Conservation (phyloP, 768 basidiomycete genomes). For the Xerocomus spinulosus region DNA sequence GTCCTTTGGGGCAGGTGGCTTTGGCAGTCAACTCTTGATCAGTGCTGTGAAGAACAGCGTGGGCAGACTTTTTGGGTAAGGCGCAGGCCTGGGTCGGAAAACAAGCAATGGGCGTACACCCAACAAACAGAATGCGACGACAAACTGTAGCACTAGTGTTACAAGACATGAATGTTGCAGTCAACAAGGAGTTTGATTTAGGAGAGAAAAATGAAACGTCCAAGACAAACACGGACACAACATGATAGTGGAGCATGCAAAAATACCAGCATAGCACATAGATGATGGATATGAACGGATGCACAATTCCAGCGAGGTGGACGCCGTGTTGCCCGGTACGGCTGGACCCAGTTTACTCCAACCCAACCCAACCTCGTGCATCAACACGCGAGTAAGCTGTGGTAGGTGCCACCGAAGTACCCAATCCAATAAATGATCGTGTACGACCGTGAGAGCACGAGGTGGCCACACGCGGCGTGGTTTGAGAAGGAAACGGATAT, state of each 20-base stretch:
- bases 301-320: conserved; percentile 7
- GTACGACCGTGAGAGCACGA: conserved; percentile 63
- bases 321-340: conserved; percentile 6
- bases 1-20: conserved; percentile 69
- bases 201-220: conserved; percentile 15
- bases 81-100: neutral
- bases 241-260: conserved; percentile 21
- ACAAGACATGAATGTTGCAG: conserved; percentile 29
- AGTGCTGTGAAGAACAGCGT: conserved; percentile 81
- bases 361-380: conserved; percentile 72
- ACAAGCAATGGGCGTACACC: conserved; percentile 11
- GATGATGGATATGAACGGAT: conserved; percentile 14
- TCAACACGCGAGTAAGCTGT: conserved; percentile 82
- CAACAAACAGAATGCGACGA: conserved; percentile 6
- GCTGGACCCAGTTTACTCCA: conserved; percentile 33
- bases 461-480: conserved; percentile 67
- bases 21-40: conserved; percentile 81
- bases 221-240: conserved; percentile 26
- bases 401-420: conserved; percentile 66
- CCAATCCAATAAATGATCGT: conserved; percentile 69
- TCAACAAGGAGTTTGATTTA: conserved; percentile 17
- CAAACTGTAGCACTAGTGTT: conserved; percentile 25
- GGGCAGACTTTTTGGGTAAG: conserved; percentile 65
- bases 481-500: conserved; percentile 54
- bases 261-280: conserved; percentile 16